Conservation (phyloP, 176 grass and related monocot genomes). For the Urochloa ruziziensis region DNA sequence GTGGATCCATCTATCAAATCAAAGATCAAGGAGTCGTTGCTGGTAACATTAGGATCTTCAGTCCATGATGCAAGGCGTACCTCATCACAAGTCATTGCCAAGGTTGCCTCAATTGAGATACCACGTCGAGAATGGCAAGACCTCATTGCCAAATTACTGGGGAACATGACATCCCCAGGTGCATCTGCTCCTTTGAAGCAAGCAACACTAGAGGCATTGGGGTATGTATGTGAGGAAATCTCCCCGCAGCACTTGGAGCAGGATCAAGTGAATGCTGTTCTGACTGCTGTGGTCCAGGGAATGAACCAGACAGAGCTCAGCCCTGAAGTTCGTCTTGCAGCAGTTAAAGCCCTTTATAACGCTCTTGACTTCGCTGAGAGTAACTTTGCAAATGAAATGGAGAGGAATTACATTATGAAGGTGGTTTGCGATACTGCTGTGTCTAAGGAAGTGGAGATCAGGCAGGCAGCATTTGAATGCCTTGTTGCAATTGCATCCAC, state of each 20-base stretch:
- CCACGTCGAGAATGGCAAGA: constrained; percentile 91
- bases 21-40: constrained; percentile 87
- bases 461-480: constrained; percentile 82
- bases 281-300: constrained; percentile 80
- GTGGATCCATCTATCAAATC: constrained; percentile 63
- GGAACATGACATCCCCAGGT: constrained; percentile 55
- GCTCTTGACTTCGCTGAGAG: constrained; percentile 85
- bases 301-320: constrained; percentile 67
- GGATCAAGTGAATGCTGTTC: constrained; percentile 81
- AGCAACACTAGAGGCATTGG: constrained; percentile 83
- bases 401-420: constrained; percentile 95
- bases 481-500: constrained; percentile 88
- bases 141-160: constrained; percentile 66
- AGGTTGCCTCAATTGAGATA: constrained; percentile 92
- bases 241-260: constrained; percentile 71
- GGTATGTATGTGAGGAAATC: constrained; percentile 94
- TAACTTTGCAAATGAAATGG: constrained; percentile 89
- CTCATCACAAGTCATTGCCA: constrained; percentile 94
- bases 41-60: constrained; percentile 67
- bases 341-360: constrained; percentile 76
- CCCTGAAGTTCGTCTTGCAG: constrained; percentile 75
- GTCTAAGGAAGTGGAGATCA: constrained; percentile 78
- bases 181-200: constrained; percentile 68
- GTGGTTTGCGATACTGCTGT: constrained; percentile 79
- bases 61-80: constrained; percentile 75